Conservation (phyloP, 139 green algal species). For the Medakamo hakoo region DNA sequence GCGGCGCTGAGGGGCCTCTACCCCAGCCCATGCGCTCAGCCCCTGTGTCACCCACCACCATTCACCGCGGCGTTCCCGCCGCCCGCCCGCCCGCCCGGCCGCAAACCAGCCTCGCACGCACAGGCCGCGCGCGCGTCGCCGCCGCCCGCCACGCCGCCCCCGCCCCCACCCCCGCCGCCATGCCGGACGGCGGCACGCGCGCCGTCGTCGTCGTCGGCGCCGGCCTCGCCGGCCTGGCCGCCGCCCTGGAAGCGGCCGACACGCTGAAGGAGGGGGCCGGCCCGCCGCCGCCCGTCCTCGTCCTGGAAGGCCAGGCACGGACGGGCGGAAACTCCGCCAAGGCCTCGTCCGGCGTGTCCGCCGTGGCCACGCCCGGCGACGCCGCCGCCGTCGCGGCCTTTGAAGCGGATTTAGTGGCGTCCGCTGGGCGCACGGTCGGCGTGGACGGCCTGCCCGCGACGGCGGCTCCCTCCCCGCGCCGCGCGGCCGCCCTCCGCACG, state of each 20-base stretch:
- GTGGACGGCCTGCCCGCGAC: too few species aligned
- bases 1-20: too few species aligned
- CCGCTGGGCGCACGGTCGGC: constrained; percentile 43
- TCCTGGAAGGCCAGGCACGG: constrained; percentile 50
- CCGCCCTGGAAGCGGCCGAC: constrained; percentile 18
- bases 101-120: too few species aligned
- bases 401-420: constrained; percentile 23
- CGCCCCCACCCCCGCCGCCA: too few species aligned
- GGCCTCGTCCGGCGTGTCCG: constrained; percentile 57
- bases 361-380: constrained; percentile 14
- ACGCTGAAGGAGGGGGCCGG: constrained; percentile 8
- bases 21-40: too few species aligned
- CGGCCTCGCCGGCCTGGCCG: constrained; percentile 35
- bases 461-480: too few species aligned
- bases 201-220: constrained; percentile 35
- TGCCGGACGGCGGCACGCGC: too few species aligned
- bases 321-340: constrained; percentile 55
- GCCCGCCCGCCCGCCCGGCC: too few species aligned
- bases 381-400: constrained; percentile 24
- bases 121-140: too few species aligned
- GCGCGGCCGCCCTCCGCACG: constrained; percentile 28
- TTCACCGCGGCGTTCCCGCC: too few species aligned
- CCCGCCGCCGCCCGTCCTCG: constrained; percentile 13
- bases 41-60: too few species aligned
- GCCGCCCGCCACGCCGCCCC: too few species aligned